phyloP scores from a whole-genome alignment of 176 grass and related monocot genomes.

The Microstegium vimineum region DNA sequence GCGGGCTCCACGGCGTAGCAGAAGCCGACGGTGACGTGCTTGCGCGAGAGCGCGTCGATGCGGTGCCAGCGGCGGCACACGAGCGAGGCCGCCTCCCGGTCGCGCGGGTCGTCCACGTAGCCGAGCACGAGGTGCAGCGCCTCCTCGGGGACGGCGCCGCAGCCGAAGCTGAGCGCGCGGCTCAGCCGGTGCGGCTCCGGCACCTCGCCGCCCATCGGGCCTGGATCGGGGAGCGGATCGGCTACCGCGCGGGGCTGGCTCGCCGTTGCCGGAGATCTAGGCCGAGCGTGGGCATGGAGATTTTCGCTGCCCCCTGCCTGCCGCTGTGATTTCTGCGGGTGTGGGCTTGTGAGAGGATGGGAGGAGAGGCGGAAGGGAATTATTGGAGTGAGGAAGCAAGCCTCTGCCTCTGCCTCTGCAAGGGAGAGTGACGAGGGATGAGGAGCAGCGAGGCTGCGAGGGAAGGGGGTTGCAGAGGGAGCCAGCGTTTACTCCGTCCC shows the following conservation, averaged over 20 bases:
- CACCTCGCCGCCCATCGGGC: constrained; percentile 44
- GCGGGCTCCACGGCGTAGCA: constrained; percentile 59
- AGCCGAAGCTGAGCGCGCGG: constrained; percentile 33
- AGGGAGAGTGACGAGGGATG: not conserved
- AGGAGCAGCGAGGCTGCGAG: not conserved
- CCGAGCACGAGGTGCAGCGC: constrained; percentile 55
- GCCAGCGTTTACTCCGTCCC: constrained; percentile 20
- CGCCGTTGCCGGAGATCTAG: constrained; percentile 44
- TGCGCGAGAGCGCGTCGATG: constrained; percentile 65
- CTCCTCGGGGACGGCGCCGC: constrained; percentile 42
- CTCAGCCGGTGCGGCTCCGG: constrained; percentile 28
- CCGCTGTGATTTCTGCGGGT: not conserved
- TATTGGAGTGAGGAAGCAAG: constrained; percentile 35
- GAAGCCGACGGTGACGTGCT: constrained; percentile 71
- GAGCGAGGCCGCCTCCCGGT: constrained; percentile 53
- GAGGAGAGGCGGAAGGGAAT: constrained; percentile 17
- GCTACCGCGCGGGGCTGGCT: not conserved
- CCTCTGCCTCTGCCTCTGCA: not conserved
- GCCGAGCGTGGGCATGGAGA: constrained; percentile 21
- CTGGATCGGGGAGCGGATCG: not conserved
- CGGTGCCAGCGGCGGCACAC: constrained; percentile 71
- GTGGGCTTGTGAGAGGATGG: constrained; percentile 16
- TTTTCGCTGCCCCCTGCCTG: not conserved
- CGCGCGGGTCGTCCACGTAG: constrained; percentile 58
- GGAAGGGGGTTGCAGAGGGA: not conserved